Percentiles rank a stretch among this genome's conserved stretches.
These are phyloP conservation scores for Paralagenidium karlingii DNA, from an alignment of 352 stramenopile genomes.

Conservation along the genomic window DNA sequence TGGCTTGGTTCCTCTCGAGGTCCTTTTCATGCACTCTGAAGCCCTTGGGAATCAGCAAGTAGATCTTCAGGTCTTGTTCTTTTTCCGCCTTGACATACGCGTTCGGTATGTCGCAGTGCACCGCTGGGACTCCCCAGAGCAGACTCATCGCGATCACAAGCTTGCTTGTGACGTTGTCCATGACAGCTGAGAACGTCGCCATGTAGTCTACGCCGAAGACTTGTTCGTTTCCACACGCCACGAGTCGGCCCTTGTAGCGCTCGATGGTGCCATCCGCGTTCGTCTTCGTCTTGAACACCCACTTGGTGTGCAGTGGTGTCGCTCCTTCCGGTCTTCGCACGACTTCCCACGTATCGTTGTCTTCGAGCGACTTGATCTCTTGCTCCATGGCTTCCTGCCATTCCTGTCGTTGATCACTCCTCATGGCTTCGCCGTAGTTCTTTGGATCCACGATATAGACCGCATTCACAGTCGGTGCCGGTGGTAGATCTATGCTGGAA, in stretches of 20 bases:
- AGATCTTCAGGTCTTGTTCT: constrained; percentile 2
- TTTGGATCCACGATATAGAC: neutral
- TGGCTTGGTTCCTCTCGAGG: neutral
- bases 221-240: constrained; percentile 2
- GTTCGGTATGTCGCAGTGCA: constrained; percentile 2
- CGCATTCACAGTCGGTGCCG: too few species aligned
- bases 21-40: constrained; percentile 1
- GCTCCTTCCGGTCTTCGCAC: neutral
- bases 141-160: constrained; percentile 1
- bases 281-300: constrained; percentile 6
- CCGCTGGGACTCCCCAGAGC: neutral
- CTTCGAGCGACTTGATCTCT: neutral
- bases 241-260: constrained; percentile 5
- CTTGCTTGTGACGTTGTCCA: neutral
- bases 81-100: constrained; percentile 3
- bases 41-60: constrained; percentile 1
- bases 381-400: neutral
- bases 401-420: neutral
- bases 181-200: constrained; percentile 1
- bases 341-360: neutral
- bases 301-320: neutral
- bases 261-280: constrained; percentile 3
- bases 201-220: constrained; percentile 2
- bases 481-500: too few species aligned
- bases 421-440: neutral